A percentile compares a stretch with the other conserved stretches of the same genome.
phyloP scores from a whole-genome alignment of 2,329 filamentous ascomycete genomes.

The Macrophomina tecta region DNA sequence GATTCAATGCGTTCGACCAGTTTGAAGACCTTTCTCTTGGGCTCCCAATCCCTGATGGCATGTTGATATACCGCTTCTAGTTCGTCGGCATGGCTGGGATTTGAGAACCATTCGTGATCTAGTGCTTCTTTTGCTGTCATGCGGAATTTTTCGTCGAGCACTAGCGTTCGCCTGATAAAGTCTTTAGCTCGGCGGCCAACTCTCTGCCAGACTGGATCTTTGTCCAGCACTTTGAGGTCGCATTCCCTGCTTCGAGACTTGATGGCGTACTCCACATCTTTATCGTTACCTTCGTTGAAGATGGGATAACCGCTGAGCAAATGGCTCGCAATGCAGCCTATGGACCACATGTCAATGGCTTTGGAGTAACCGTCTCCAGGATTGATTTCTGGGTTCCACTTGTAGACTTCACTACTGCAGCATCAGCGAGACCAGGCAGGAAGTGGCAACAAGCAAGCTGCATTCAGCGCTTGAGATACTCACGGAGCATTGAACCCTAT shows the following conservation, averaged over 20 bases:
- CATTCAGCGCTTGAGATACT: constrained; percentile 38
- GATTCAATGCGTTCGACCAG: constrained; percentile 37
- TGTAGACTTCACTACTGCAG: constrained; percentile 43
- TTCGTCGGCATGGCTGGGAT: constrained; percentile 44
- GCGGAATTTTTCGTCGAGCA: constrained; percentile 56
- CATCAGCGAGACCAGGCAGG: constrained; percentile 11
- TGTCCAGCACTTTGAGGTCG: constrained; percentile 54
- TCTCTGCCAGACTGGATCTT: constrained; percentile 49
- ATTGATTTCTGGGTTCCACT: constrained; percentile 36
- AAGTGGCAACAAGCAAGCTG: neutral
- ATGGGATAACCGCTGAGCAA: constrained; percentile 56
- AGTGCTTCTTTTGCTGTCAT: constrained; percentile 62
- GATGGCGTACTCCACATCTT: constrained; percentile 38
- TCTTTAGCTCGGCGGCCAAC: constrained; percentile 55
- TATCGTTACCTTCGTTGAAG: constrained; percentile 30
- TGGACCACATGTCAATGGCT: constrained; percentile 66
- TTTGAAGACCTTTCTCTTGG: constrained; percentile 40
- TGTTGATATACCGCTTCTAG: constrained; percentile 58
- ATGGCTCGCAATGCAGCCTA: constrained; percentile 61
- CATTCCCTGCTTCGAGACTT: constrained; percentile 44
- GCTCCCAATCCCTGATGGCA: constrained; percentile 58
- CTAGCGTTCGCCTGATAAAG: constrained; percentile 60
- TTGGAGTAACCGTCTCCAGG: constrained; percentile 58
- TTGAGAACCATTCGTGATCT: constrained; percentile 62
- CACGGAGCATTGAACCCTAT: constrained; percentile 64